Evolutionary conservation across 2,329 filamentous ascomycete genomes (phyloP).

Genomic region (Immersiporthe knoxdaviesiana): DNA sequence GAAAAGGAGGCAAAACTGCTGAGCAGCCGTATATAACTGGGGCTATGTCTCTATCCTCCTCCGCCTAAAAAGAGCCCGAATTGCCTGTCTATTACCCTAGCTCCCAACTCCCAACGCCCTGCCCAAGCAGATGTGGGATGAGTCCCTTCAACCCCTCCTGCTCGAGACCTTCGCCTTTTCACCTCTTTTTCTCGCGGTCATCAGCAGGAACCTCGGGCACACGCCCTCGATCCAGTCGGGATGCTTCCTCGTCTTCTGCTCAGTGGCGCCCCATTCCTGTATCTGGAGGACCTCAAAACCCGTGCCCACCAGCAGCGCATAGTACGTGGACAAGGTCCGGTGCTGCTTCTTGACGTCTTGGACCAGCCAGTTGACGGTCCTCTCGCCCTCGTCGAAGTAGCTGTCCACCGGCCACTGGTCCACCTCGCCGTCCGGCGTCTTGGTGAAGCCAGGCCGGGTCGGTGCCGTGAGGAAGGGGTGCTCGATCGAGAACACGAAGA

Average conservation of each 20-base stretch:
- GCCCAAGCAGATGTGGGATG: not conserved
- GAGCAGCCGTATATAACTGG: not conserved
- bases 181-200: slow-evolving; percentile 29
- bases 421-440: slow-evolving; percentile 32
- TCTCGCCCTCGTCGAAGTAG: slow-evolving; percentile 47
- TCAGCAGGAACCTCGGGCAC: slow-evolving; percentile 30
- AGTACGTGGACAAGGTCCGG: slow-evolving; percentile 47
- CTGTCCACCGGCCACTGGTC: slow-evolving; percentile 47
- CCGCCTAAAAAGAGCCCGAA: not conserved
- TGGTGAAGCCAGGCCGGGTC: slow-evolving; percentile 37
- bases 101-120: not conserved
- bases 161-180: slow-evolving; percentile 14
- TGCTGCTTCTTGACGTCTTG: slow-evolving; percentile 50
- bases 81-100: not conserved
- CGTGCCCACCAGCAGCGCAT: slow-evolving; percentile 41
- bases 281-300: slow-evolving; percentile 45
- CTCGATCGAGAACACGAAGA: slow-evolving; percentile 50
- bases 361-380: slow-evolving; percentile 47
- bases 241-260: slow-evolving; percentile 33
- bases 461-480: slow-evolving; percentile 52
- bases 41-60: not conserved
- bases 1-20: not conserved
- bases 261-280: slow-evolving; percentile 41
- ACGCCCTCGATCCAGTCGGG: slow-evolving; percentile 32
- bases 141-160: not conserved